Base-by-base conservation (phyloP, 257 asterid genomes). In the Jacaranda mimosifolia region DNA sequence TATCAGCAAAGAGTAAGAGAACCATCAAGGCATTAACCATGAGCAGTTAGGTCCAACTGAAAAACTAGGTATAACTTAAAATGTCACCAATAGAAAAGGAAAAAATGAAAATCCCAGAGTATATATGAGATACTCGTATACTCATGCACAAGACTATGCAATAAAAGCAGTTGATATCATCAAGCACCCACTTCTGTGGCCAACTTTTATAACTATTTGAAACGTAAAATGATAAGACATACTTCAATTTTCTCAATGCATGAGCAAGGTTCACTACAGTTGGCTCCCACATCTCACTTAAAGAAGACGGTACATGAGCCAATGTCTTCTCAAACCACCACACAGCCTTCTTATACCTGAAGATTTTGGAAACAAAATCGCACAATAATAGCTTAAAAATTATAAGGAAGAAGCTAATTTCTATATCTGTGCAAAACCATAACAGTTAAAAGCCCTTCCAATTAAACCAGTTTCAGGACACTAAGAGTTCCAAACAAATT, bases 241-340 rank as follows among this genome's bases (percentile, higher is more conserved):
- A 96, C 99, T 83, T 90, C 36, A 91, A 80, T 86, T 96, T 96
- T 80, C 99, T 87, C 85, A 96, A 83, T 21, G 98, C 92, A 82
- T 96, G 97, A 87, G 98, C 99, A 72, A 96, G 94, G 84, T 93
- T 96, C 81, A 91, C 94, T 36, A 96, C 74, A n/a, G 99, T 96
- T 73, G 98, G 96, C 83, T 96, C 99, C 99, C 99, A 96, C 90
- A 87, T 88, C 89, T 91, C 98, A 81, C 88, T 91, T 76, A 88
- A 75, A 69, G 96, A 89, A 83, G 99, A 93, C 46, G 98, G 90
- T 73, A 96, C 89, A 77, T 73, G 93, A 82, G 89, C 79, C 92
- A 93, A 81, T 13, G 99, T 91, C 86, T 85, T 89, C 86, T 96
- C 98, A 75, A 91, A 96, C 98, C 98, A 96, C 88, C 88, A 83